Conservation (phyloP, 345 rosid species). For the Eutrema japonicum region DNA sequence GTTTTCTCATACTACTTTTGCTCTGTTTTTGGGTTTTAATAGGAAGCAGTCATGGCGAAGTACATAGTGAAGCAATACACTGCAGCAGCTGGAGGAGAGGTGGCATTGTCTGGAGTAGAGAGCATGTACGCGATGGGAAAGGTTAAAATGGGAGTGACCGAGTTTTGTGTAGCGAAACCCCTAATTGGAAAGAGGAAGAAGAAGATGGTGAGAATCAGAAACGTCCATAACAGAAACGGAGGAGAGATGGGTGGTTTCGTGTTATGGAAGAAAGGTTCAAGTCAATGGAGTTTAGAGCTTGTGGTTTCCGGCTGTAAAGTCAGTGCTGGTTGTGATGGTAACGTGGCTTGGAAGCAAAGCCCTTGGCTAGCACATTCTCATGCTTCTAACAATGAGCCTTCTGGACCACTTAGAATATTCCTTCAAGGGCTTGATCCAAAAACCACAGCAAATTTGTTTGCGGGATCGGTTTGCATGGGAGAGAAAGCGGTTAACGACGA, state of each 20-base stretch:
- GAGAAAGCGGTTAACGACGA: constrained; percentile 63
- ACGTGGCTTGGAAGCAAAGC: constrained; percentile 89
- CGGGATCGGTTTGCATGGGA: constrained; percentile 67
- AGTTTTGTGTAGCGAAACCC: constrained; percentile 45
- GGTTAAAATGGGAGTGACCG: constrained; percentile 47
- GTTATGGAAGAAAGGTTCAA: constrained; percentile 85
- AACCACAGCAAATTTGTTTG: constrained; percentile 70
- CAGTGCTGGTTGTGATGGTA: constrained; percentile 94
- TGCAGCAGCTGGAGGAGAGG: constrained; percentile 48
- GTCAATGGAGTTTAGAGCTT: constrained; percentile 88
- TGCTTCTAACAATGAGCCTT: constrained; percentile 76
- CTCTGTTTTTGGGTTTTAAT: constrained; percentile 24
- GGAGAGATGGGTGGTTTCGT: constrained; percentile 94
- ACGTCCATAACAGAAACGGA: constrained; percentile 47
- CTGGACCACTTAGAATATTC: constrained; percentile 82
- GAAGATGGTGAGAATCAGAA: constrained; percentile 55
- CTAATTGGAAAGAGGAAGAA: constrained; percentile 41
- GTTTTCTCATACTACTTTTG: constrained; percentile 24
- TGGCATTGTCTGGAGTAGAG: constrained; percentile 25
- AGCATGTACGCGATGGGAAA: constrained; percentile 52
- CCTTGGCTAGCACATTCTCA: constrained; percentile 90
- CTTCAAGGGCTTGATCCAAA: constrained; percentile 93
- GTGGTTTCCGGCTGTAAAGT: constrained; percentile 89
- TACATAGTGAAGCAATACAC: constrained; percentile 50
- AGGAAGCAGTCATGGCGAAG: constrained; percentile 50